phyloP scores from a whole-genome alignment of 2,329 filamentous ascomycete species.

The Ophiostoma angusticollis region DNA sequence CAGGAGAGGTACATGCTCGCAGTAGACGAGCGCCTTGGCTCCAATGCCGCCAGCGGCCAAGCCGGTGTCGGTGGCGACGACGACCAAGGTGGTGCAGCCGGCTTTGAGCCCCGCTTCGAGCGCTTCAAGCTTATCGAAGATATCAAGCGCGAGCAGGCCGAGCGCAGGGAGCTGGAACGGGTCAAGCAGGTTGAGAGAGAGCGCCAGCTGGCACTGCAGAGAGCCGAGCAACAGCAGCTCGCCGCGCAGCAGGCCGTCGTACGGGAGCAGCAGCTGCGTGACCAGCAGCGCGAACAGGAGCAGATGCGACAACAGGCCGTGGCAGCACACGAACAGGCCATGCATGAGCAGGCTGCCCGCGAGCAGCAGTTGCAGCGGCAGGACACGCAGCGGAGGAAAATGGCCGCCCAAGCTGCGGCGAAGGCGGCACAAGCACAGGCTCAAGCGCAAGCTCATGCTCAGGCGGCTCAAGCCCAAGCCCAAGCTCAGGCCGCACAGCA shows the following conservation, averaged over 20 bases:
- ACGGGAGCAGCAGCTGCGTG: conserved; percentile 16
- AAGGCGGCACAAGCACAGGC: conserved; percentile 22
- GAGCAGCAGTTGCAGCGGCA: conserved; percentile 25
- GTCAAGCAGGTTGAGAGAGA: conserved; percentile 49
- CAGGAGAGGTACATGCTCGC: conserved; percentile 88
- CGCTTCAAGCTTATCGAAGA: conserved; percentile 84
- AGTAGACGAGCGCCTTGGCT: conserved; percentile 68
- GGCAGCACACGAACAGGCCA: conserved; percentile 17
- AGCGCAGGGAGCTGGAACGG: conserved; percentile 67
- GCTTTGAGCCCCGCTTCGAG: conserved; percentile 78
- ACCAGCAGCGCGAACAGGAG: conserved; percentile 11
- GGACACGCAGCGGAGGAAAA: conserved; percentile 15
- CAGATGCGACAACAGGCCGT: conserved; percentile 14
- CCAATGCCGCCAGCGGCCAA: conserved; percentile 43
- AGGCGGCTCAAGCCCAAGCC: not conserved
- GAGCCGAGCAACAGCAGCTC: conserved; percentile 33
- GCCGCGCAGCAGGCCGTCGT: conserved; percentile 14
- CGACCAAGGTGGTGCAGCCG: conserved; percentile 57
- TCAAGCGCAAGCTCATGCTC: conserved; percentile 11
- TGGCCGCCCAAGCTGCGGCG: conserved; percentile 19
- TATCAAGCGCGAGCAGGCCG: conserved; percentile 65
- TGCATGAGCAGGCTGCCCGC: conserved; percentile 28
- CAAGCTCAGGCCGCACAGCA: conserved; percentile 7
- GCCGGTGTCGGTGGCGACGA: conserved; percentile 51
- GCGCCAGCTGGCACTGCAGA: conserved; percentile 36